These are phyloP conservation scores for Gamarada debralockiae DNA, from an alignment of 495 filamentous ascomycete genomes.

Conservation along the genomic window DNA sequence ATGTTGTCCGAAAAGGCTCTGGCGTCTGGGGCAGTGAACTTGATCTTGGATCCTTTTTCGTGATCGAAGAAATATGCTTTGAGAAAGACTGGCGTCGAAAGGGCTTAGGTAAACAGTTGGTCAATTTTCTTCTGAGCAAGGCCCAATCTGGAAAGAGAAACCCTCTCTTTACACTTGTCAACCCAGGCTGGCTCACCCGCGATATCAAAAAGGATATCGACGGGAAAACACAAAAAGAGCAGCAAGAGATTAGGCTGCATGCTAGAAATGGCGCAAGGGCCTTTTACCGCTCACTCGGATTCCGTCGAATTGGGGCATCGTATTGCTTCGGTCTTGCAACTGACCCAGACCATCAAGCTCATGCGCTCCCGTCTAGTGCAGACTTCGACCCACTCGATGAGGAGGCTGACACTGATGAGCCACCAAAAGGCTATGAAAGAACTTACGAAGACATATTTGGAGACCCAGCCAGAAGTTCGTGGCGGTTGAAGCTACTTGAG, in stretches of 20 bases:
- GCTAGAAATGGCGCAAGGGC: background rate
- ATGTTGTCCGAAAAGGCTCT: constrained; percentile 29
- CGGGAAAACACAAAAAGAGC: constrained; percentile 9
- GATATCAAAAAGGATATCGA: constrained; percentile 6
- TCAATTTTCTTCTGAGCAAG: constrained; percentile 5
- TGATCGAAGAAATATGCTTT: constrained; percentile 9
- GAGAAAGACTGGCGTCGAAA: constrained; percentile 14
- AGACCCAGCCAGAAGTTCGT: background rate
- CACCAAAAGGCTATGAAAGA: constrained; percentile 26
- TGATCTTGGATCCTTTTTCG: constrained; percentile 19
- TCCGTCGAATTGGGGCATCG: constrained; percentile 17
- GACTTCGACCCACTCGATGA: constrained; percentile 12
- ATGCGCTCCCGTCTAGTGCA: background rate
- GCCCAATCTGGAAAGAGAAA: background rate
- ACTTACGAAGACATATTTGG: constrained; percentile 21
- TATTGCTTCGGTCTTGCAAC: constrained; percentile 12
- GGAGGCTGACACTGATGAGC: constrained; percentile 24
- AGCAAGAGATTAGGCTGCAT: constrained; percentile 3
- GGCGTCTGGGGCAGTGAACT: constrained; percentile 30
- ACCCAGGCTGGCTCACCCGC: constrained; percentile 9
- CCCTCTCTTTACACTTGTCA: constrained; percentile 1
- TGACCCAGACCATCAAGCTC: constrained; percentile 9
- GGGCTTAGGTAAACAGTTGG: constrained; percentile 1
- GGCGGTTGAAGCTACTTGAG: background rate
- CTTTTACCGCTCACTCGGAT: constrained; percentile 14